Evolutionary conservation across 805 yeast genomes (phyloP).

Genomic region (Suhomyces kilbournensis): DNA sequence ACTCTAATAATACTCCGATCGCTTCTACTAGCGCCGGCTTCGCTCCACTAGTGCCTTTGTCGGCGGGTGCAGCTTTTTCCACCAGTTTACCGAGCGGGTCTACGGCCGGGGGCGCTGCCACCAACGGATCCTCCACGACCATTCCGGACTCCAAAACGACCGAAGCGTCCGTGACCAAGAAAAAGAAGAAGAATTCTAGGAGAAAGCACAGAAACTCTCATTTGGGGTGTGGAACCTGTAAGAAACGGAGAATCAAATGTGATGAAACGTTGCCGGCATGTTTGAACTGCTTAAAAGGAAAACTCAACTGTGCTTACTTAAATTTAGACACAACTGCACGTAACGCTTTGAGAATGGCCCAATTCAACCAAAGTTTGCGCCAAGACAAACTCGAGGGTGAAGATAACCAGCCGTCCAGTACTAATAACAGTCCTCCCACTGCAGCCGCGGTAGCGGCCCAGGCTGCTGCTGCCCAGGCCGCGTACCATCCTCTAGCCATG

Average conservation of each 20-base stretch:
- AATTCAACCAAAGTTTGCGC: conserved; percentile 37
- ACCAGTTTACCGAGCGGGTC: background rate
- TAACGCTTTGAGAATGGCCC: conserved; percentile 49
- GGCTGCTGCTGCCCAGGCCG: background rate
- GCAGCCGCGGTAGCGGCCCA: conserved; percentile 3
- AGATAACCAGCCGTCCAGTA: background rate
- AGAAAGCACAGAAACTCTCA: conserved; percentile 68
- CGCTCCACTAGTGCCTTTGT: conserved; percentile 1
- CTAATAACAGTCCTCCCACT: background rate
- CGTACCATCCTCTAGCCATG: background rate
- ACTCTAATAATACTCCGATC: background rate
- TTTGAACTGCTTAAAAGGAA: conserved; percentile 50
- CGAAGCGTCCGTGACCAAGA: conserved; percentile 15
- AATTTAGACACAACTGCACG: conserved; percentile 48
- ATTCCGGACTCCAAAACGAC: conserved; percentile 4
- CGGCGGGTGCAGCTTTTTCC: background rate
- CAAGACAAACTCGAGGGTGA: conserved; percentile 18
- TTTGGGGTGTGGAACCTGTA: conserved; percentile 71
- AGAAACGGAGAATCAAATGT: conserved; percentile 60
- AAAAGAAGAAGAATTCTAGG: conserved; percentile 47
- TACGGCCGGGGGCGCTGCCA: conserved; percentile 3
- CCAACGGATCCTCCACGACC: conserved; percentile 4
- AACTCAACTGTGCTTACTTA: conserved; percentile 48
- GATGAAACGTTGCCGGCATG: conserved; percentile 64
- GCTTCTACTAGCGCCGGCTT: background rate